Percentiles rank a stretch among this genome's conserved stretches.
Evolutionary conservation across 495 filamentous ascomycete species (phyloP).

Genomic region (Pyronema domesticum): DNA sequence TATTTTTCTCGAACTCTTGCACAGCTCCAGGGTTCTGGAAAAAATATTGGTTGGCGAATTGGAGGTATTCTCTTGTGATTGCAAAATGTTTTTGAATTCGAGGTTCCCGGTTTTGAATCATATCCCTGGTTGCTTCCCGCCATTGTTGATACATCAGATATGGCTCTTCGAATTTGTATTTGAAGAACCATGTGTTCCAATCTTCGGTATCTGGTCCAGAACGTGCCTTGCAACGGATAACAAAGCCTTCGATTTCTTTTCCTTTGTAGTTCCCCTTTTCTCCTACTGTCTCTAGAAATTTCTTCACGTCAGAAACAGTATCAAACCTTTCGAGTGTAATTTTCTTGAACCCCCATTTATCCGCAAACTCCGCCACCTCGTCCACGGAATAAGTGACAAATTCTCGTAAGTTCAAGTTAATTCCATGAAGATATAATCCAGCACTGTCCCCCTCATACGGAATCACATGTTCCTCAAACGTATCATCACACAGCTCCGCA

Average conservation of each 20-base stretch:
- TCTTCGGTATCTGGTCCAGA: conserved; percentile 27
- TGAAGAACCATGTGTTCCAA: conserved; percentile 93
- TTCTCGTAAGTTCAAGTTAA: conserved; percentile 81
- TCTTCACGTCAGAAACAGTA: conserved; percentile 49
- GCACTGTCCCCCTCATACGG: conserved; percentile 70
- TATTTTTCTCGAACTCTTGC: conserved; percentile 60
- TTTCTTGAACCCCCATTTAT: conserved; percentile 86
- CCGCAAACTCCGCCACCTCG: conserved; percentile 72
- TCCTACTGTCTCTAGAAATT: conserved; percentile 51
- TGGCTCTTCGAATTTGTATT: conserved; percentile 98
- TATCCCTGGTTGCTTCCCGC: conserved; percentile 86
- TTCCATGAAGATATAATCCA: conserved; percentile 84
- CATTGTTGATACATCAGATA: conserved; percentile 97
- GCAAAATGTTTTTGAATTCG: conserved; percentile 68
- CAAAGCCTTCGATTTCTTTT: conserved; percentile 89
- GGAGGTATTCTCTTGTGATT: conserved; percentile 81
- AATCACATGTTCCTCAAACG: conserved; percentile 91
- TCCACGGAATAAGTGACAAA: conserved; percentile 68
- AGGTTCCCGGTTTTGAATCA: conserved; percentile 58
- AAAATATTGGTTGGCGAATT: conserved; percentile 58
- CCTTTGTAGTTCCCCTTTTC: conserved; percentile 67
- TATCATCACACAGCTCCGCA: conserved; percentile 90
- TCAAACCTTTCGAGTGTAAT: conserved; percentile 62
- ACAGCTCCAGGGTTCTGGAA: conserved; percentile 42
- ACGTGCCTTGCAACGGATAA: conserved; percentile 69